Evolutionary conservation across 2,329 filamentous ascomycete species (phyloP), one percentile per base, ranked within the genome.

Genomic region (Claviceps purpurea): DNA sequence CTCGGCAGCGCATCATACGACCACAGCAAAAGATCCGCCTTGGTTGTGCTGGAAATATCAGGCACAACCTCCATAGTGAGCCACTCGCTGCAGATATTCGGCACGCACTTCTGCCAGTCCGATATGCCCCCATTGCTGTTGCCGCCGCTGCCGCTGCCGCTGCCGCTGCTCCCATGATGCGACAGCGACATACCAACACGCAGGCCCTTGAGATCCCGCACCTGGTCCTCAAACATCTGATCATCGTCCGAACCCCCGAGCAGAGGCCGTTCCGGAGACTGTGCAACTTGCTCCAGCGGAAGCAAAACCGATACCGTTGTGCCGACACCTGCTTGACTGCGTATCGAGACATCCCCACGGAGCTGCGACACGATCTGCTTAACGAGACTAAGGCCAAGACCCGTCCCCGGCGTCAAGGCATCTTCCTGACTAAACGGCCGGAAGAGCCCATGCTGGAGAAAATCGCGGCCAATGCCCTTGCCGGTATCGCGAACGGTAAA

Each of bases 301-400:
- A 70, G 47, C 2, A 55, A 60, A 2, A 70, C 68, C 0, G 57
- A 59, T 1, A 69, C 64, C 1, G 58, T 65, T 2, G 70, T 72
- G 0, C 71, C 71, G 1, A 60, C 54, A 2, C 64, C 66, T 1
- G 65, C 43, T 13, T 61, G 60, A 37, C 67, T 83, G 50, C 71
- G 69, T 13, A 87, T 72, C 1, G 75, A 70, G 44, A 87, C 77
- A 1, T 70, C 70, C 0, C 83, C 83, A 22, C 73, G 73, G 0
- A 87, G 67, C 8, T 76, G 73, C 16, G 73, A 70, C 1, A 82
- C 75, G 5, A 87, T 77, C 50, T 72, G 68, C 26, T 75, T 73
- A 2, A 87, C 82, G 10, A 87, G 77, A 42, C 78, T 82, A 26
- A 87, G 65, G 0, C 84, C 84, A 0, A 87, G 68, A 0, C 83